Evolutionary conservation across 1,284 basidiomycete species (phyloP), one percentile per base, ranked within the genome.

Genomic region (Trichosporon coremiiforme): DNA sequence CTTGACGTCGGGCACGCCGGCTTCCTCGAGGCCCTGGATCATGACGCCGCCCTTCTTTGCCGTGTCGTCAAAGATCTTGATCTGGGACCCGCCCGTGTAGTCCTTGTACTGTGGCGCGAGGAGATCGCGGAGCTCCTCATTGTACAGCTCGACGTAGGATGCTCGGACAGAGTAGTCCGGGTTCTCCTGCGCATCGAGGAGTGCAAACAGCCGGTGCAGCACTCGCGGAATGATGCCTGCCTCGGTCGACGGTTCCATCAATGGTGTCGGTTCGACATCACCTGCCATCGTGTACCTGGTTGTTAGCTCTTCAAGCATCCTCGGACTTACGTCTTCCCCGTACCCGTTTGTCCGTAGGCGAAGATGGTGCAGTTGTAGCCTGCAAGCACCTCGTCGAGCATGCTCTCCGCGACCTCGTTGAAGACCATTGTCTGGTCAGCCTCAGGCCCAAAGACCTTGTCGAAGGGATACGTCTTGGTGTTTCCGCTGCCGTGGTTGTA

Each of bases 291-390:
- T 97, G 78, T 94, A 91, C 62, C 94, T 96, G 71, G 13, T 12
- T 33, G 45, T 65, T 60, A 72, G 64, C 63, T 63, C 53, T 62
- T 41, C 17, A 25, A 22, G 33, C 22, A 10, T 2, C 6, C 6
- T 8, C n/a, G 25, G 12, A 86, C 92, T 79, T 79, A 97, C 91
- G 97, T 99, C 86, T 99, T 99, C 17, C 97, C 97, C 0, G 97
- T 98, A 5, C 97, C 97, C 0, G 97, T 99, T 83, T 99, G 97
- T 2, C 97, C 97, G 79, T 99, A 99, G 2, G 96, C 96, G 85
- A 99, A 99, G 41, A 99, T 87, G 0, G 97, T 99, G 80, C 97
- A 99, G 79, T 99, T 99, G 85, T 98, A 99, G 3, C 97, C 97
- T 78, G 89, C 86, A 65, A 98, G 84, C 47, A 99, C 95, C 81